Conservation (phyloP, 2,329 filamentous ascomycete genomes). For the Huntiella decipiens region DNA sequence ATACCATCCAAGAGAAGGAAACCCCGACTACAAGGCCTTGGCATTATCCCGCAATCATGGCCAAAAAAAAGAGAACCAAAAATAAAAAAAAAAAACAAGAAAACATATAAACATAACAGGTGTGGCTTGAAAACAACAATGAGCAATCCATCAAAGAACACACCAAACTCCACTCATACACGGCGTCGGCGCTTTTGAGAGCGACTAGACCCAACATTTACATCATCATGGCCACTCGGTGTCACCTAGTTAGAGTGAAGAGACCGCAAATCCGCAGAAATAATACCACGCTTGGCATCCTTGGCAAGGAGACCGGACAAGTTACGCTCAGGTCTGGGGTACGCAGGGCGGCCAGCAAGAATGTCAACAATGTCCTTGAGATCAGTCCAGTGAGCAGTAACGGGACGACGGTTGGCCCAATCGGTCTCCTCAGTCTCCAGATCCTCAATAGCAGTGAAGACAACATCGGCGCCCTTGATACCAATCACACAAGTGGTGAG, state of each 20-base stretch:
- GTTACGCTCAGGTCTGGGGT: conserved; percentile 29
- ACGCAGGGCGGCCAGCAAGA: conserved; percentile 50
- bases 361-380: conserved; percentile 71
- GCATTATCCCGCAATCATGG: not conserved
- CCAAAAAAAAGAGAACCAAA: not conserved
- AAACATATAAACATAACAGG: not conserved
- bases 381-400: conserved; percentile 65
- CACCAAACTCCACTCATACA: not conserved
- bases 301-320: conserved; percentile 37
- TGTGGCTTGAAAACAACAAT: not conserved
- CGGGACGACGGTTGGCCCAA: conserved; percentile 77
- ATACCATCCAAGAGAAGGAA: too few species aligned
- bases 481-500: conserved; percentile 70
- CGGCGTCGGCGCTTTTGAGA: not conserved
- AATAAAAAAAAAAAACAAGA: conserved; percentile 1
- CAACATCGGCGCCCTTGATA: conserved; percentile 72
- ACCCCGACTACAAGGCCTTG: too few species aligned
- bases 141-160: not conserved
- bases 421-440: conserved; percentile 77
- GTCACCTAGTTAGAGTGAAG: conserved; percentile 9
- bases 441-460: conserved; percentile 65
- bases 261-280: conserved; percentile 6
- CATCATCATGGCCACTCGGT: not conserved
- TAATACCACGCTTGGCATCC: conserved; percentile 37
- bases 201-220: not conserved